phyloP scores from a whole-genome alignment of 2,329 filamentous ascomycete genomes.

The Pseudopithomyces maydicus region DNA sequence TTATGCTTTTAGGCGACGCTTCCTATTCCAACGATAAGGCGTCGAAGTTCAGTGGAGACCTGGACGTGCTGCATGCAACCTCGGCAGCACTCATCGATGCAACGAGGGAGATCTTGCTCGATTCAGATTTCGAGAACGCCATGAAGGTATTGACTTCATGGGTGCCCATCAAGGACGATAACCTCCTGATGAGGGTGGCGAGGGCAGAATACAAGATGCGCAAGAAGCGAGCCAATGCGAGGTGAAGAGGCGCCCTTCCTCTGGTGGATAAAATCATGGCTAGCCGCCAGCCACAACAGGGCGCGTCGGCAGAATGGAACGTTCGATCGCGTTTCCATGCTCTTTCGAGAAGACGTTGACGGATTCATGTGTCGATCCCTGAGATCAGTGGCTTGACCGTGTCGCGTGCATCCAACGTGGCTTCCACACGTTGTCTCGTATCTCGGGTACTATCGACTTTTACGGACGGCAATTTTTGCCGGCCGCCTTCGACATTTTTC shows the following conservation, averaged over 20 bases:
- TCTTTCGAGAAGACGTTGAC: constrained; percentile 30
- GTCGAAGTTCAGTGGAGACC: constrained; percentile 60
- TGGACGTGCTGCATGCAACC: constrained; percentile 89
- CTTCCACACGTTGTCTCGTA: constrained; percentile 33
- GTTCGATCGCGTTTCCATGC: constrained; percentile 27
- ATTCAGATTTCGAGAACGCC: constrained; percentile 94
- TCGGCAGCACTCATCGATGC: constrained; percentile 90
- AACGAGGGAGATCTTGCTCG: constrained; percentile 83
- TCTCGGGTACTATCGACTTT: constrained; percentile 18
- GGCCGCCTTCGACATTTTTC: constrained; percentile 13
- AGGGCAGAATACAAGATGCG: constrained; percentile 82
- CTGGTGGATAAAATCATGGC: constrained; percentile 10
- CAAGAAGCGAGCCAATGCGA: constrained; percentile 53
- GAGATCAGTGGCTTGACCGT: constrained; percentile 42
- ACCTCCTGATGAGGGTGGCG: constrained; percentile 88
- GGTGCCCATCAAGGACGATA: constrained; percentile 92
- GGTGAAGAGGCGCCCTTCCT: constrained; percentile 19
- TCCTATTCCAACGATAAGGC: constrained; percentile 49
- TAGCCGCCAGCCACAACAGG: constrained; percentile 19
- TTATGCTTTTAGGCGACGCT: constrained; percentile 86
- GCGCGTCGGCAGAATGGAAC: constrained; percentile 17
- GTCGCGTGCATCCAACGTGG: constrained; percentile 40
- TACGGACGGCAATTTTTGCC: constrained; percentile 15
- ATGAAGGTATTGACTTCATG: constrained; percentile 97
- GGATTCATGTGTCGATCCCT: constrained; percentile 30